Evolutionary conservation across 768 basidiomycete species (phyloP).

Genomic region (Pisolithus microcarpus): DNA sequence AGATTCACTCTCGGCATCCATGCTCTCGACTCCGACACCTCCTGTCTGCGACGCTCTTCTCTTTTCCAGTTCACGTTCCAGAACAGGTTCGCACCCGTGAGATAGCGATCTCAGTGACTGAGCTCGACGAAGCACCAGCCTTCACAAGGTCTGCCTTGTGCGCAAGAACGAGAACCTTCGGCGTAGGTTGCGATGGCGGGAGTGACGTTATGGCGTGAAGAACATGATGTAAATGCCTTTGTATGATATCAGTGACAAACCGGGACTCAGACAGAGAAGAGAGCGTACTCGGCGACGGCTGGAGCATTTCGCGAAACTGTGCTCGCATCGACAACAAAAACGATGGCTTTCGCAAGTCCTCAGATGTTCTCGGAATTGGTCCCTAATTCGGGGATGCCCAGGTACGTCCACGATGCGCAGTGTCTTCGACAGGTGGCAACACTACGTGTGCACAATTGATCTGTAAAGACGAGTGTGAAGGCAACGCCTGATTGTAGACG

Average conservation of each 20-base stretch:
- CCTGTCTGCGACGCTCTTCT: slow-evolving; percentile 55
- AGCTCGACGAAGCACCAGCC: slow-evolving; percentile 27
- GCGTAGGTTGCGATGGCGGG: slow-evolving; percentile 59
- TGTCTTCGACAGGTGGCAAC: slow-evolving; percentile 36
- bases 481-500: slow-evolving; percentile 52
- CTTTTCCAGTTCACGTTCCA: slow-evolving; percentile 82
- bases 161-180: slow-evolving; percentile 59
- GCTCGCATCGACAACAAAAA: slow-evolving; percentile 76
- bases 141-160: slow-evolving; percentile 75
- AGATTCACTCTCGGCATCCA: slow-evolving; percentile 62
- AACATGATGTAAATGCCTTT: slow-evolving; percentile 67
- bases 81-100: slow-evolving; percentile 66
- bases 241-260: slow-evolving; percentile 1
- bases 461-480: slow-evolving; percentile 75
- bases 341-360: slow-evolving; percentile 54
- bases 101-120: slow-evolving; percentile 45
- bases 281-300: slow-evolving; percentile 70
- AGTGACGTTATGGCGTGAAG: slow-evolving; percentile 64
- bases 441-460: slow-evolving; percentile 48
- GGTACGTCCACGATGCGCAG: slow-evolving; percentile 67
- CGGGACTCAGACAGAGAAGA: background rate
- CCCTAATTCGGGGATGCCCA: slow-evolving; percentile 76
- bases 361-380: slow-evolving; percentile 64
- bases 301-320: slow-evolving; percentile 70
- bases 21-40: slow-evolving; percentile 63